Conservation (phyloP, 164 flowering plant genomes). For the Echeveria elegans region DNA sequence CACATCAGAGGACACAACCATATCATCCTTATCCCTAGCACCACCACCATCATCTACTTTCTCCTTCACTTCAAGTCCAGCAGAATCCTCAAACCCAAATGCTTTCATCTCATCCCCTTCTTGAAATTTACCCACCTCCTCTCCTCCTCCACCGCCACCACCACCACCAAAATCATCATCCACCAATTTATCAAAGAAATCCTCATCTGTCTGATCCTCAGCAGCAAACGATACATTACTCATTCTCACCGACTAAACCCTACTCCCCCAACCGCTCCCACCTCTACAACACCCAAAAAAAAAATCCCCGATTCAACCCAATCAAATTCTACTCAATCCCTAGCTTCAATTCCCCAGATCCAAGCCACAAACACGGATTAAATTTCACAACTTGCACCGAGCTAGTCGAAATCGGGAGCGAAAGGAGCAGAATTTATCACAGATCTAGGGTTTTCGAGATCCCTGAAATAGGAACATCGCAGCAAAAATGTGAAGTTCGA, state of each 20-base stretch:
- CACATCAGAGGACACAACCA: not conserved
- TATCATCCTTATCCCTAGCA: not conserved
- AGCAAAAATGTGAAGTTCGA: not conserved
- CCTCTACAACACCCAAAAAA: no score
- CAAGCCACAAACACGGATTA: not conserved
- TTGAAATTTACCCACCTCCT: constrained; percentile 1
- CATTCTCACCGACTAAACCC: not conserved
- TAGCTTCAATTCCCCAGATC: not conserved
- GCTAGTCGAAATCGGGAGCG: not conserved
- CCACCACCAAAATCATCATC: constrained; percentile 36
- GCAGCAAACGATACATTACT: constrained; percentile 24
- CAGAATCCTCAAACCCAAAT: constrained; percentile 24
- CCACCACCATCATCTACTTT: constrained; percentile 8
- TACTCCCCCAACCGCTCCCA: not conserved
- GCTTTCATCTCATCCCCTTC: constrained; percentile 35
- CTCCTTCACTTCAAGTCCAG: constrained; percentile 6
- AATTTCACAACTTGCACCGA: not conserved
- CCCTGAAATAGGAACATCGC: not conserved
- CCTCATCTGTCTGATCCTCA: constrained; percentile 84
- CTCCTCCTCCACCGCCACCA: no score
- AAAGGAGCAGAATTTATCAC: not conserved
- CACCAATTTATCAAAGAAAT: constrained; percentile 67
- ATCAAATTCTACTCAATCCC: no score
- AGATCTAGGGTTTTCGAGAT: not conserved
- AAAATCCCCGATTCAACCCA: no score